Conservation (phyloP, 164 flowering plant genomes). For the Saururus chinensis region DNA sequence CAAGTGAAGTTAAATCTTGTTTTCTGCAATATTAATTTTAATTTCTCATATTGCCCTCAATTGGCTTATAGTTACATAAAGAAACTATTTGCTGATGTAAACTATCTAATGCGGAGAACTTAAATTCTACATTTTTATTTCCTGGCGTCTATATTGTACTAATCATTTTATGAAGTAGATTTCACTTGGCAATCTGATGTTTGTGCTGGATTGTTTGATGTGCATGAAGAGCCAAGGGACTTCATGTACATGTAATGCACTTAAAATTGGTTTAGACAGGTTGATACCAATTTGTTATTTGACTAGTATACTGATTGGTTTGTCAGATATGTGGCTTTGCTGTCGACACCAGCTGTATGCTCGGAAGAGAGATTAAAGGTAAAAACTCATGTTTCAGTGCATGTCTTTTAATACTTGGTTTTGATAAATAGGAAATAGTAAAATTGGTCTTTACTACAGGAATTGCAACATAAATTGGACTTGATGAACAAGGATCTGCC, state of each 20-base stretch:
- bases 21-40: background rate
- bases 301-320: conserved; percentile 1
- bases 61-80: no score
- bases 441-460: conserved; percentile 34
- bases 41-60: no score
- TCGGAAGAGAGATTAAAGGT: conserved; percentile 80
- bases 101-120: background rate
- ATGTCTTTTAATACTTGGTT: background rate
- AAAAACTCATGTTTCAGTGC: background rate
- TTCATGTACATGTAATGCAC: background rate
- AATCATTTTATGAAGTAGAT: no score
- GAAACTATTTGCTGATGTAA: background rate
- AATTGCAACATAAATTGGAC: conserved; percentile 62
- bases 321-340: conserved; percentile 69
- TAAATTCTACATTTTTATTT: background rate
- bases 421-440: background rate
- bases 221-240: background rate
- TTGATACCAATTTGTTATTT: background rate
- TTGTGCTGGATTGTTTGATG: background rate
- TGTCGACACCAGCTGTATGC: conserved; percentile 80
- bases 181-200: no score
- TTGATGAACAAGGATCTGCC: conserved; percentile 55
- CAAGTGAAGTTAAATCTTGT: background rate
- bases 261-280: background rate
- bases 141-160: background rate